Evolutionary conservation across 2,329 filamentous ascomycete species (phyloP).

Genomic region (Plectosphaerella cucumerina): DNA sequence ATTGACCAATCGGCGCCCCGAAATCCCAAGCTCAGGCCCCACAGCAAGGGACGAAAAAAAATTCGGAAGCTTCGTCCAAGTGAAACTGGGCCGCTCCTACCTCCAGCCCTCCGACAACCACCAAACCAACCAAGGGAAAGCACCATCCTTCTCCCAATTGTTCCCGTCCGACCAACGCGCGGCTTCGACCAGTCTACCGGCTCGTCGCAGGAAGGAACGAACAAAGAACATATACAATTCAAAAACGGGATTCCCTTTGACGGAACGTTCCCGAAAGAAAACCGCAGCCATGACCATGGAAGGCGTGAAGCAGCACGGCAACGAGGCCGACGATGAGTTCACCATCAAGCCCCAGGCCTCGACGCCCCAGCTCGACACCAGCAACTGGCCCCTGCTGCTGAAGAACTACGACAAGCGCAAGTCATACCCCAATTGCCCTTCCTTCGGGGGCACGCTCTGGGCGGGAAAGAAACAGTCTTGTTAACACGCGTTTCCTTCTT

Average conservation of each 20-base stretch:
- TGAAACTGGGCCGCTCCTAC: neutral
- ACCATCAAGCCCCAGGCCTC: conserved; percentile 88
- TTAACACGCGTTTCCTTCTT: conserved; percentile 1
- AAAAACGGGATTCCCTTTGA: neutral
- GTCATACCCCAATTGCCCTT: conserved; percentile 29
- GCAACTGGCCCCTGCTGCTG: conserved; percentile 86
- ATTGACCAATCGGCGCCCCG: neutral
- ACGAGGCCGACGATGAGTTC: conserved; percentile 62
- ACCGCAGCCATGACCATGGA: conserved; percentile 41
- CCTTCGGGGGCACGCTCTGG: too few relatives aligned
- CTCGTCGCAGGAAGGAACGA: conserved; percentile 1
- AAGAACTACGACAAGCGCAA: conserved; percentile 93
- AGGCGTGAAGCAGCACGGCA: conserved; percentile 25
- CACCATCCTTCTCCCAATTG: neutral
- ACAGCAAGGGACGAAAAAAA: conserved; percentile 15
- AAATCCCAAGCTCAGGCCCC: conserved; percentile 11
- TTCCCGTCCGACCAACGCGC: neutral
- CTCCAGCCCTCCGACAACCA: neutral
- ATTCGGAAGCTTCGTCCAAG: conserved; percentile 12
- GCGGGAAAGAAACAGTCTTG: conserved; percentile 15
- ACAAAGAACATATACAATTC: neutral
- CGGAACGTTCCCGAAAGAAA: conserved; percentile 4
- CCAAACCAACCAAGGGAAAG: neutral
- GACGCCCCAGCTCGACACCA: conserved; percentile 76
- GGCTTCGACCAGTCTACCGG: neutral